Conservation (phyloP, 2,329 filamentous ascomycete species). For the Colletotrichum simmondsii region DNA sequence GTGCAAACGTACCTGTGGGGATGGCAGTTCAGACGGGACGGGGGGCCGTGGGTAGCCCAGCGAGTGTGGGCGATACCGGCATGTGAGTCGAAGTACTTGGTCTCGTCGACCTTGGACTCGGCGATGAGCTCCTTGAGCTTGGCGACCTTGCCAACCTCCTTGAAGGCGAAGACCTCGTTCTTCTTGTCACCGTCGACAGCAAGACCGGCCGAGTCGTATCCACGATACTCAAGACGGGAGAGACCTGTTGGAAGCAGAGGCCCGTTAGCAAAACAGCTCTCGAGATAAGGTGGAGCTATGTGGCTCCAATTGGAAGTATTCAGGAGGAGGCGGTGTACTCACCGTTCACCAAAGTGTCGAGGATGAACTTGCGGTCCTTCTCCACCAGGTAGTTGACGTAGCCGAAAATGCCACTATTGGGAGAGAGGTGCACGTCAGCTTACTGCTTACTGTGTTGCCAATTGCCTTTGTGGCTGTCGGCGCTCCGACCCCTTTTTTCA, state of each 20-base stretch:
- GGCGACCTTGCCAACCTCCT: slow-evolving; percentile 99
- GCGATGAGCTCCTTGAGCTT: slow-evolving; percentile 95
- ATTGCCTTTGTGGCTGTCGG: slow-evolving; percentile 6
- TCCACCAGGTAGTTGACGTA: slow-evolving; percentile 99
- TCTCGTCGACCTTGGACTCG: slow-evolving; percentile 83
- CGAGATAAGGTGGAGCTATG: slow-evolving; percentile 22
- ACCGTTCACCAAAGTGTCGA: slow-evolving; percentile 97
- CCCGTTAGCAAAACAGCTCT: slow-evolving; percentile 42
- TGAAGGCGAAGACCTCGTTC: slow-evolving; percentile 96
- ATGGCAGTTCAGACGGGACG: slow-evolving; percentile 96
- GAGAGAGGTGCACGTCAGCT: slow-evolving; percentile 32
- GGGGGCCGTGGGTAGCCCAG: slow-evolving; percentile 97
- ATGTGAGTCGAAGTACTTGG: slow-evolving; percentile 97
- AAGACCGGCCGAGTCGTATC: slow-evolving; percentile 97
- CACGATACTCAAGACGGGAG: slow-evolving; percentile 95
- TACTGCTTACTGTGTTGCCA: slow-evolving; percentile 35
- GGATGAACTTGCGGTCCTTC: slow-evolving; percentile 96
- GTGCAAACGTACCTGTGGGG: slow-evolving; percentile 82
- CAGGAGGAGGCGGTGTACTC: slow-evolving; percentile 50
- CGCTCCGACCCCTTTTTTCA: background rate
- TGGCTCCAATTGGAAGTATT: slow-evolving; percentile 11
- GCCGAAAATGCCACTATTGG: slow-evolving; percentile 87
- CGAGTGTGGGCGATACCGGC: slow-evolving; percentile 98
- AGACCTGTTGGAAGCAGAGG: slow-evolving; percentile 71
- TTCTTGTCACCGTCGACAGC: slow-evolving; percentile 98